These are phyloP conservation scores for Leccinum uliginosum DNA, from an alignment of 768 basidiomycete species.

Conservation along the genomic window DNA sequence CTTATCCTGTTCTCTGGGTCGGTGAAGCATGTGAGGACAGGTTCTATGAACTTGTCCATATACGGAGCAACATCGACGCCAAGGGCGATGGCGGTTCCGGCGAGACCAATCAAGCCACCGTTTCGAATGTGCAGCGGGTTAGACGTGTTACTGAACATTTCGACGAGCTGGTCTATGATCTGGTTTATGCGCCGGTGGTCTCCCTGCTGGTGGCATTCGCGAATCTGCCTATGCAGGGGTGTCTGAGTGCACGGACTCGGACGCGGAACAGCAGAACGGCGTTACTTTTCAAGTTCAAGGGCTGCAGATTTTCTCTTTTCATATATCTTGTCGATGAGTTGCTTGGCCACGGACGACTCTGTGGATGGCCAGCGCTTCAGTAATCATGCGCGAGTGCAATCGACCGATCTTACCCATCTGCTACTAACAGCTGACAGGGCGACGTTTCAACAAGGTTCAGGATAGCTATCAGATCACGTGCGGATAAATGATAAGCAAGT, in stretches of 20 bases:
- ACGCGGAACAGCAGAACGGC: neutral
- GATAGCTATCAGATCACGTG: conserved; percentile 8
- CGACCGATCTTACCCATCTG: conserved; percentile 18
- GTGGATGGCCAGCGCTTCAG: conserved; percentile 1
- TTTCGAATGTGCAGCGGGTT: conserved; percentile 89
- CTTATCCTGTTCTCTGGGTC: conserved; percentile 93
- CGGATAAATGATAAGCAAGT: neutral
- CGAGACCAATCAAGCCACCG: conserved; percentile 93
- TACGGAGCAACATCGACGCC: conserved; percentile 91
- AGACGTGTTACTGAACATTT: conserved; percentile 81
- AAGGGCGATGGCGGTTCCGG: conserved; percentile 94
- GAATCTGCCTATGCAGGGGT: conserved; percentile 59
- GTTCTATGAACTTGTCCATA: conserved; percentile 89
- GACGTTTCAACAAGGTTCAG: neutral
- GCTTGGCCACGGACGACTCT: conserved; percentile 76
- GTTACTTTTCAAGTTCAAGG: conserved; percentile 89
- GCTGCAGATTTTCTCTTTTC: conserved; percentile 96
- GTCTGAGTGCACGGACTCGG: conserved; percentile 8
- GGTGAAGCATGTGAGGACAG: conserved; percentile 85
- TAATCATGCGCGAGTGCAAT: neutral
- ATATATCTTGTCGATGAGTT: conserved; percentile 89
- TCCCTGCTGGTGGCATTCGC: conserved; percentile 78
- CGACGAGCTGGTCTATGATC: conserved; percentile 92
- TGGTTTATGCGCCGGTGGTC: conserved; percentile 77
- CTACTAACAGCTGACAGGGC: neutral